Conservation (phyloP, 495 filamentous ascomycete species). For the Hypoxylon intermedium region DNA sequence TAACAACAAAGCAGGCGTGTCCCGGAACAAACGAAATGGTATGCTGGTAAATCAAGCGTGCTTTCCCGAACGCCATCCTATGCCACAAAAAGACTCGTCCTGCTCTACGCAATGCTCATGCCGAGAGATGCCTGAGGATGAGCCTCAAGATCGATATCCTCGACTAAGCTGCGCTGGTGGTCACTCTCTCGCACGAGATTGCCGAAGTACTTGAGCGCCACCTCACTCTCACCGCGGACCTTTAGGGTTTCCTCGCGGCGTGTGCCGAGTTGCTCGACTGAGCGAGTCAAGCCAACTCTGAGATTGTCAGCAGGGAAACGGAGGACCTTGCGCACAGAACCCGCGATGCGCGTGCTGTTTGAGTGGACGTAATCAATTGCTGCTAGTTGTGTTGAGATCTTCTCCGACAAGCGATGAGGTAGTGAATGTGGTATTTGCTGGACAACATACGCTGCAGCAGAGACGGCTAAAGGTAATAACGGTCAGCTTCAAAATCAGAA, state of each 20-base stretch:
- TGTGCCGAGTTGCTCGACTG: constrained; percentile 78
- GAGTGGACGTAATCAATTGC: constrained; percentile 89
- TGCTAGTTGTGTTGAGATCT: constrained; percentile 78
- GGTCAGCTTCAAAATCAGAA: constrained; percentile 47
- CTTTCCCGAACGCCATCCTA: constrained; percentile 28
- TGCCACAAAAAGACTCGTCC: constrained; percentile 14
- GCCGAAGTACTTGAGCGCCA: constrained; percentile 83
- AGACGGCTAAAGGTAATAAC: constrained; percentile 58
- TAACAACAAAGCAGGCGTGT: constrained; percentile 6
- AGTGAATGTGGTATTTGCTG: constrained; percentile 86
- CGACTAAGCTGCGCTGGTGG: constrained; percentile 74
- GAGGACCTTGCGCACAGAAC: constrained; percentile 84
- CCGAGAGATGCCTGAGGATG: constrained; percentile 54
- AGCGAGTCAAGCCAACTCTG: constrained; percentile 76
- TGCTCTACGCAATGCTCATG: constrained; percentile 25
- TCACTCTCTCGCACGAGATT: constrained; percentile 81
- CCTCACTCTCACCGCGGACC: constrained; percentile 73
- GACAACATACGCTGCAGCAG: constrained; percentile 79
- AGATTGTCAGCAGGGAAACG: constrained; percentile 84
- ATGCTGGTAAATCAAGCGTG: constrained; percentile 18
- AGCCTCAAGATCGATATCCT: constrained; percentile 81
- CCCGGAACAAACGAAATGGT: constrained; percentile 19
- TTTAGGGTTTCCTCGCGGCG: constrained; percentile 82
- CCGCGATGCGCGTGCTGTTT: constrained; percentile 82
- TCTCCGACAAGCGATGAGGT: constrained; percentile 82